Conservation (phyloP, 257 asterid genomes). For the Forsythia suspensa region DNA sequence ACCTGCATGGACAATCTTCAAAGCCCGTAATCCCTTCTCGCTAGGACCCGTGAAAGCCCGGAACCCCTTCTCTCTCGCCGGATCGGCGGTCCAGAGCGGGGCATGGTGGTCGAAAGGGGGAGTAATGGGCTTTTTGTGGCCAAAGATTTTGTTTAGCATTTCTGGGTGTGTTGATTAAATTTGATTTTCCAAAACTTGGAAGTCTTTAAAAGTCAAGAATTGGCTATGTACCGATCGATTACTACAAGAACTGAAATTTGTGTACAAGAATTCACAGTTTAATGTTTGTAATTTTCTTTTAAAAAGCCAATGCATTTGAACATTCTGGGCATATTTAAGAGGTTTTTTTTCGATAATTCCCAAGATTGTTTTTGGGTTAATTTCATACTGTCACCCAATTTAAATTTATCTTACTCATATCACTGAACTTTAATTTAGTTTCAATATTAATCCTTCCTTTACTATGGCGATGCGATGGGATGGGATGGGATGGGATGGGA, state of each 20-base stretch:
- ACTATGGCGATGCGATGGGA: too few relatives aligned
- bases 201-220: background rate
- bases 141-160: slow-evolving; percentile 46
- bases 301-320: background rate
- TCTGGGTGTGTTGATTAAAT: background rate
- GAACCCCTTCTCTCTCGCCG: background rate
- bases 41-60: slow-evolving; percentile 3
- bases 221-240: slow-evolving; percentile 7
- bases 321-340: background rate
- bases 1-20: slow-evolving; percentile 67
- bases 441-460: too few relatives aligned
- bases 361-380: background rate
- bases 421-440: too few relatives aligned
- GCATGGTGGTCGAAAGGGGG: background rate
- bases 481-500: too few relatives aligned
- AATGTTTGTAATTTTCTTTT: background rate
- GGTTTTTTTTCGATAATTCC: slow-evolving; percentile 9
- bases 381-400: too few relatives aligned
- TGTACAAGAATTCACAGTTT: background rate
- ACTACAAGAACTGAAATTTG: slow-evolving; percentile 14
- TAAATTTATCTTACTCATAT: too few relatives aligned
- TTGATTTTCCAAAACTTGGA: background rate
- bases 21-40: slow-evolving; percentile 28
- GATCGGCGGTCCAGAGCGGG: slow-evolving; percentile 8
- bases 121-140: slow-evolving; percentile 23